phyloP scores from a whole-genome alignment of 495 filamentous ascomycete genomes.

The Aspergillus asperescens region DNA sequence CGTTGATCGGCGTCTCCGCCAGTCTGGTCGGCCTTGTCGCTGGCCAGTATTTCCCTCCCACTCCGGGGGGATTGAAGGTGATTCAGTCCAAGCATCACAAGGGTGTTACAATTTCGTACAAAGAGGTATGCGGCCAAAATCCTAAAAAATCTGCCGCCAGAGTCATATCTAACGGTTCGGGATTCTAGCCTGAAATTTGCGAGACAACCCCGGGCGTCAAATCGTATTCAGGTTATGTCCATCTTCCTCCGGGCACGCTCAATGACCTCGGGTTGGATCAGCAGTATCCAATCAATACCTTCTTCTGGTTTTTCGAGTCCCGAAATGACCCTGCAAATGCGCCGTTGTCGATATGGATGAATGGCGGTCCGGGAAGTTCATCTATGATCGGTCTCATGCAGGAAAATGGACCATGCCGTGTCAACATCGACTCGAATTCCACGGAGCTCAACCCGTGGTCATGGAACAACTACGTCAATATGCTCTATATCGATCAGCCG shows the following conservation, averaged over 20 bases:
- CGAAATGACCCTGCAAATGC: constrained; percentile 33
- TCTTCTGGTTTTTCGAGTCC: constrained; percentile 73
- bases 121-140: constrained; percentile 57
- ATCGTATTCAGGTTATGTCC: constrained; percentile 35
- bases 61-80: constrained; percentile 46
- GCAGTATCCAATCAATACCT: constrained; percentile 65
- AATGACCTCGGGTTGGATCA: constrained; percentile 43
- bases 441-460: constrained; percentile 52
- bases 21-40: constrained; percentile 19
- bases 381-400: constrained; percentile 59
- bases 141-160: too few relatives aligned
- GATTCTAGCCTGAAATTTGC: constrained; percentile 48
- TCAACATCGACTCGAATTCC: constrained; percentile 46
- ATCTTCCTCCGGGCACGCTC: constrained; percentile 47
- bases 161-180: neutral
- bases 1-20: constrained; percentile 11
- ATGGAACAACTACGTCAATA: constrained; percentile 59
- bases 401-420: constrained; percentile 59
- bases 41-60: constrained; percentile 53
- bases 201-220: constrained; percentile 48
- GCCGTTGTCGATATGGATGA: constrained; percentile 51
- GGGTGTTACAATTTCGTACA: constrained; percentile 59
- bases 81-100: constrained; percentile 53
- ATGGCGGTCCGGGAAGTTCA: constrained; percentile 52
- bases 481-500: constrained; percentile 63